Evolutionary conservation across 768 basidiomycete genomes (phyloP).

Genomic region (Suillus plorans): DNA sequence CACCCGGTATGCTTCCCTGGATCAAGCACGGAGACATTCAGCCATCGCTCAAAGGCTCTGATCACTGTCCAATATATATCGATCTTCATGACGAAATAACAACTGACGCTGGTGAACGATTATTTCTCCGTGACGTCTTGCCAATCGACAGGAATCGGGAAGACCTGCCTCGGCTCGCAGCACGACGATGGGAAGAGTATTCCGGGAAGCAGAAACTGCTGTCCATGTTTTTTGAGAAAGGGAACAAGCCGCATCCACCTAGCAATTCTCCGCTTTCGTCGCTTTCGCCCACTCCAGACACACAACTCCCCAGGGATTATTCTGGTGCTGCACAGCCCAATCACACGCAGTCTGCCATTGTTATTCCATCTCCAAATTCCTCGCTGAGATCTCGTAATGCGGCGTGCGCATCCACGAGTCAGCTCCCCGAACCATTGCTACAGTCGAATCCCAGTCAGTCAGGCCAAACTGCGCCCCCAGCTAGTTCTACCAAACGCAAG

Average conservation of each 20-base stretch:
- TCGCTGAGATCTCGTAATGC: conserved; percentile 17
- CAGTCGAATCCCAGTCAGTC: not conserved
- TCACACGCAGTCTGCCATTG: conserved; percentile 16
- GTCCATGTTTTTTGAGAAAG: conserved; percentile 78
- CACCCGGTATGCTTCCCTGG: conserved; percentile 87
- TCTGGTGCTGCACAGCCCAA: conserved; percentile 24
- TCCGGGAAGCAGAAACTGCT: conserved; percentile 82
- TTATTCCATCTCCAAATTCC: conserved; percentile 18
- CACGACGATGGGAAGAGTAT: conserved; percentile 85
- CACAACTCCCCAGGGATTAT: conserved; percentile 20
- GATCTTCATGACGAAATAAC: conserved; percentile 83
- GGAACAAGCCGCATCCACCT: conserved; percentile 20
- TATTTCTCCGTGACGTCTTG: conserved; percentile 42
- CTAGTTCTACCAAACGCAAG: conserved; percentile 28
- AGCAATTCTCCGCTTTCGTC: conserved; percentile 22
- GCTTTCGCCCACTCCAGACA: conserved; percentile 26
- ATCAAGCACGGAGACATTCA: conserved; percentile 84
- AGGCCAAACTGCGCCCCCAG: conserved; percentile 4
- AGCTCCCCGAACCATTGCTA: not conserved
- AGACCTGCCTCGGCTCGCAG: conserved; percentile 71
- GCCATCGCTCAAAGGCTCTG: conserved; percentile 84
- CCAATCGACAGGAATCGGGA: conserved; percentile 22
- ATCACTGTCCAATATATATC: conserved; percentile 96
- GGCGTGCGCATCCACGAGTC: conserved; percentile 18
- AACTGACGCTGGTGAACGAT: conserved; percentile 33